phyloP scores from a whole-genome alignment of 2,329 filamentous ascomycete genomes.

The Clonostachys chloroleuca region DNA sequence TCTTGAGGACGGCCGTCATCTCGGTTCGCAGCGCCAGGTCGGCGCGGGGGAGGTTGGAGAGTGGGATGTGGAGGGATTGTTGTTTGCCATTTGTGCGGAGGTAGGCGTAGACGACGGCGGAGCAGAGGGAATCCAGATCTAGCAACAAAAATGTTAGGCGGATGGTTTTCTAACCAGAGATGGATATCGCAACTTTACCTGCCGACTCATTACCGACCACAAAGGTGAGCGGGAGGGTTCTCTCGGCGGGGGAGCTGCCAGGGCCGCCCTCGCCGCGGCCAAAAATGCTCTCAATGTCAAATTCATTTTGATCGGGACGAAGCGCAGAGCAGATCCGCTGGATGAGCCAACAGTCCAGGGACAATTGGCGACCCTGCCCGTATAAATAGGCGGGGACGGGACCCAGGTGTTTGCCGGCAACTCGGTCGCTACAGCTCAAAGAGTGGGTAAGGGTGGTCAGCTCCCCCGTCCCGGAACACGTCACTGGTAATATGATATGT shows the following conservation, averaged over 20 bases:
- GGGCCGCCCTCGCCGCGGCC: constrained; percentile 38
- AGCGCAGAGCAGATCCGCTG: too few species aligned
- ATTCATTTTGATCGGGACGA: background rate
- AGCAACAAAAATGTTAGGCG: background rate
- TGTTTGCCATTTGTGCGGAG: constrained; percentile 56
- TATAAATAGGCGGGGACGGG: too few species aligned
- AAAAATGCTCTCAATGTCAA: constrained; percentile 46
- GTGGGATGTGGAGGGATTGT: constrained; percentile 60
- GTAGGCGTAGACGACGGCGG: constrained; percentile 70
- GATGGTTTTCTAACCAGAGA: background rate
- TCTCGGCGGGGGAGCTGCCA: constrained; percentile 38
- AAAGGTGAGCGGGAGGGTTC: constrained; percentile 47
- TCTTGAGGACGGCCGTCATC: constrained; percentile 58
- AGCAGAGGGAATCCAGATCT: constrained; percentile 81
- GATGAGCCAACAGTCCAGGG: too few species aligned
- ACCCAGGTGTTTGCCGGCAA: too few species aligned
- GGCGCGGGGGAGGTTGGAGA: constrained; percentile 64
- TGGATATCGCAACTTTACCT: constrained; percentile 30
- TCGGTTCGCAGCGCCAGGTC: constrained; percentile 73
- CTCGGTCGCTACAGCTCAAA: too few species aligned
- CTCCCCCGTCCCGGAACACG: too few species aligned
- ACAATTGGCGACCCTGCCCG: too few species aligned
- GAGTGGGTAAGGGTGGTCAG: too few species aligned
- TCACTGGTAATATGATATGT: too few species aligned
- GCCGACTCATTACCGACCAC: constrained; percentile 67